Conservation (phyloP, 345 rosid genomes). For the Heritiera fomes region DNA sequence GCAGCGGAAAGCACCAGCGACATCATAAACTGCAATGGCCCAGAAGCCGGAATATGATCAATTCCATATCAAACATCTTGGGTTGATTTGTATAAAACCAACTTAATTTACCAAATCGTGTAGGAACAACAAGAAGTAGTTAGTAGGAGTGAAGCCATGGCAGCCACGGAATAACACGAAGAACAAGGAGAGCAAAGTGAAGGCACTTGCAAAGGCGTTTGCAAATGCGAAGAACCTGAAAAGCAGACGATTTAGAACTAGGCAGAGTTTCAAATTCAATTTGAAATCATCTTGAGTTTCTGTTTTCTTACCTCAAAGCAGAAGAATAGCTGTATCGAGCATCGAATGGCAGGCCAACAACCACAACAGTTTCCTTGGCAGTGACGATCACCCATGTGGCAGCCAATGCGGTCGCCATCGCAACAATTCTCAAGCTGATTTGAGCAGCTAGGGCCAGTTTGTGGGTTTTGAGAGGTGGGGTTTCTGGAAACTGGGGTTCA, state of each 20-base stretch:
- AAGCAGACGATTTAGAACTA: not conserved
- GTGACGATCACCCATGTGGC: constrained; percentile 45
- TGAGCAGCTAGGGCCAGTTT: constrained; percentile 35
- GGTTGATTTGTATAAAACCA: not conserved
- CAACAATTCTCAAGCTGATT: constrained; percentile 40
- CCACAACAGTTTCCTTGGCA: constrained; percentile 35
- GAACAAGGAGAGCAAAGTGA: constrained; percentile 39
- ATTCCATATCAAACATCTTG: not conserved
- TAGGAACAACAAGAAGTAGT: constrained; percentile 45
- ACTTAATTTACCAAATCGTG: constrained; percentile 48
- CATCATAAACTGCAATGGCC: constrained; percentile 42
- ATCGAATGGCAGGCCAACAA: constrained; percentile 42
- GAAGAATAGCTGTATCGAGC: constrained; percentile 57
- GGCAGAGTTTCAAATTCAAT: not conserved
- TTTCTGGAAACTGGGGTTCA: constrained; percentile 23
- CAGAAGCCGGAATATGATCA: not conserved
- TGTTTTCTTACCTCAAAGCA: constrained; percentile 46
- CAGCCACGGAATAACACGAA: constrained; percentile 25
- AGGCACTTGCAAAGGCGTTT: constrained; percentile 32
- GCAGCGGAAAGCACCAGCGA: constrained; percentile 47
- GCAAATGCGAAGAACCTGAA: constrained; percentile 51
- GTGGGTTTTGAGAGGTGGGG: constrained; percentile 29
- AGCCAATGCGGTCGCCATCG: constrained; percentile 42
- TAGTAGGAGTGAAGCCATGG: constrained; percentile 26
- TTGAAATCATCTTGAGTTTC: not conserved